phyloP scores from a whole-genome alignment of 2,329 filamentous ascomycete species.

The Talaromyces sp. region DNA sequence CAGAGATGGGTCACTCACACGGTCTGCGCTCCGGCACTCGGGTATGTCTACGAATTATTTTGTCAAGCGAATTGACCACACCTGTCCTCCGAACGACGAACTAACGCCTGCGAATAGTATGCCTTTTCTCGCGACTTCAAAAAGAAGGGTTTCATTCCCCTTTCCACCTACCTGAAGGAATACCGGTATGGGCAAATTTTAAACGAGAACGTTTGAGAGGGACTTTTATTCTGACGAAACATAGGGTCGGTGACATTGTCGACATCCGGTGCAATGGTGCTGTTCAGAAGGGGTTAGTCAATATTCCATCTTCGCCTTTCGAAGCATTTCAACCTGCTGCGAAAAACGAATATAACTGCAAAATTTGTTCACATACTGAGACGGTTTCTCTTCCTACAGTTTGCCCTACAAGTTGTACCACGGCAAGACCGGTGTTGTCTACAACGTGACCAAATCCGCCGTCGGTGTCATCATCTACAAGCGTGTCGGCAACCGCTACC shows the following conservation, averaged over 20 bases:
- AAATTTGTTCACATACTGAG: conserved; percentile 17
- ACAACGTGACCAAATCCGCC: conserved; percentile 98
- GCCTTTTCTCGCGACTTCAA: conserved; percentile 93
- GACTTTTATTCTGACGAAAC: conserved; percentile 41
- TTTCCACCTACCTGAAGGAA: conserved; percentile 90
- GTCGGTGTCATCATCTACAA: conserved; percentile 99
- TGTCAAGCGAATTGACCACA: neutral
- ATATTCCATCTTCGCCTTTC: conserved; percentile 10
- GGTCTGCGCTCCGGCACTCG: conserved; percentile 83
- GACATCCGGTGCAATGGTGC: conserved; percentile 99
- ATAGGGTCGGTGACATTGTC: conserved; percentile 93
- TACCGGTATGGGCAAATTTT: conserved; percentile 63
- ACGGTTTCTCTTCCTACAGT: conserved; percentile 44
- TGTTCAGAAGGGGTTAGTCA: conserved; percentile 88
- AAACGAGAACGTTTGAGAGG: conserved; percentile 8
- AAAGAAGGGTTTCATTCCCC: conserved; percentile 86
- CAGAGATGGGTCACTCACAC: conserved; percentile 79
- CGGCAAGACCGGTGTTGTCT: conserved; percentile 96
- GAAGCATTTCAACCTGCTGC: neutral
- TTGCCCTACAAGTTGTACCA: conserved; percentile 99
- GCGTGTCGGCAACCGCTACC: conserved; percentile 98
- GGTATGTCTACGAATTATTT: conserved; percentile 49
- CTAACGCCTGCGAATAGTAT: conserved; percentile 54
- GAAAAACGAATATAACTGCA: neutral
- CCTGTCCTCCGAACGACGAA: conserved; percentile 16